phyloP scores from a whole-genome alignment of 1,139 yeast species.

The Sugiyamaella castrensis region DNA sequence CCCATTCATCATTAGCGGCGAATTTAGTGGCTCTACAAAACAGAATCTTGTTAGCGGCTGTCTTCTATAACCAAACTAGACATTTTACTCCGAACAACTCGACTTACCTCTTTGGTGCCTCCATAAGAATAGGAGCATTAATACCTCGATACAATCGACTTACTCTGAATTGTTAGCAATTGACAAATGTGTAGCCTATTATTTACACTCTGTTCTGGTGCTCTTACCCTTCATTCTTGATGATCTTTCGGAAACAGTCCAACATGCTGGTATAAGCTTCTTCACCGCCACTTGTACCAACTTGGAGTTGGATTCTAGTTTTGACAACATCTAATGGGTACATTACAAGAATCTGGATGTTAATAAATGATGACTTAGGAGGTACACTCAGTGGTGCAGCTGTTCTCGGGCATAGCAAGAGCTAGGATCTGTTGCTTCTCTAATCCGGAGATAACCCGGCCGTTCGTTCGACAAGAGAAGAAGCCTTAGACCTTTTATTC shows the following conservation, averaged over 20 bases:
- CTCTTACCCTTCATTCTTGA: conserved; percentile 69
- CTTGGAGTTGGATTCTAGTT: conserved; percentile 92
- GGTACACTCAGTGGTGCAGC: not conserved
- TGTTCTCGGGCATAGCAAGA: too few relatives aligned
- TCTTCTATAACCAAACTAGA: conserved; percentile 7
- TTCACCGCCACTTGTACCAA: conserved; percentile 46
- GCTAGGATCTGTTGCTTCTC: too few relatives aligned
- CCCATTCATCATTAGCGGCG: conserved; percentile 98
- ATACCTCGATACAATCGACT: conserved; percentile 87
- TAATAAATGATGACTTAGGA: not conserved
- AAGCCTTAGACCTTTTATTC: too few relatives aligned
- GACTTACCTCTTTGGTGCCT: conserved; percentile 76
- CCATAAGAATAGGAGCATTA: conserved; percentile 95
- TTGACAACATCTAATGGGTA: conserved; percentile 97
- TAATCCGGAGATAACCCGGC: too few relatives aligned
- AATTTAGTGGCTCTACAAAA: conserved; percentile 74
- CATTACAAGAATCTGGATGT: conserved; percentile 87
- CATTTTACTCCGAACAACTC: too few relatives aligned
- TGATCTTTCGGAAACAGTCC: conserved; percentile 78
- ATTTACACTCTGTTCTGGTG: too few relatives aligned
- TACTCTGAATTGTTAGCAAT: conserved; percentile 1
- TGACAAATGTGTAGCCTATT: not conserved
- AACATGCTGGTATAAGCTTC: conserved; percentile 76
- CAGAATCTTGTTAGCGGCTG: too few relatives aligned
- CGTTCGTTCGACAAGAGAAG: too few relatives aligned